phyloP scores from a whole-genome alignment of 2,329 filamentous ascomycete species.

The Ceratocystis cubensis region DNA sequence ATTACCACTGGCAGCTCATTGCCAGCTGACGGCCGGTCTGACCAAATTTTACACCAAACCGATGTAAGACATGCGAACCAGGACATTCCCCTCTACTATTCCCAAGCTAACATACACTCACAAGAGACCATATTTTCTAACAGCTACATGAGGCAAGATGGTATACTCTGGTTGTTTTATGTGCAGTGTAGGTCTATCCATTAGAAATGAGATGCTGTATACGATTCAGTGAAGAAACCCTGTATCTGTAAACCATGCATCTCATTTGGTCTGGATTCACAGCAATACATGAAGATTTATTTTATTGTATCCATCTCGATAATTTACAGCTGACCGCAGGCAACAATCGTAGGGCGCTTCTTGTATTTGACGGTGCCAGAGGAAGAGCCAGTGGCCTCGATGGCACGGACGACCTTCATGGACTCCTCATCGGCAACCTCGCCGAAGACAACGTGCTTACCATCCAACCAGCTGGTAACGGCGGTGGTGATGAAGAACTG shows the following conservation, averaged over 20 bases:
- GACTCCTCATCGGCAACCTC: conserved; percentile 46
- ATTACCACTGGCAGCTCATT: too few relatives aligned
- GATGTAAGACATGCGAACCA: too few relatives aligned
- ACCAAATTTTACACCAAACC: too few relatives aligned
- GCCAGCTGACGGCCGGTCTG: not conserved
- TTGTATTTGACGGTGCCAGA: conserved; percentile 43
- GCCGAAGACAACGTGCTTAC: conserved; percentile 76
- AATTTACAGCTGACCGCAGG: conserved; percentile 33
- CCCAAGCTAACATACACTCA: not conserved
- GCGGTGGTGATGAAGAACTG: conserved; percentile 98
- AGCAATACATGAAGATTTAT: not conserved
- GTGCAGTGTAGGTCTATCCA: too few relatives aligned
- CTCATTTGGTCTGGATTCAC: not conserved
- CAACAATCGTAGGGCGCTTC: conserved; percentile 47
- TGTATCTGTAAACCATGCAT: not conserved
- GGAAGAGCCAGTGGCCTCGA: conserved; percentile 48
- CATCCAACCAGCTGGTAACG: conserved; percentile 71
- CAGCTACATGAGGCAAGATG: not conserved
- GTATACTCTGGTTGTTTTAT: too few relatives aligned
- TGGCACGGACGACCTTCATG: conserved; percentile 43
- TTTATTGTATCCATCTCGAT: conserved; percentile 1
- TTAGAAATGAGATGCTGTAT: too few relatives aligned
- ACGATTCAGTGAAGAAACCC: not conserved
- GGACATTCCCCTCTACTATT: too few relatives aligned
- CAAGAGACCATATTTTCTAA: not conserved